Base-by-base conservation (phyloP, 192 early-diverging fungal species). In the Rhizophagus clarus region DNA sequence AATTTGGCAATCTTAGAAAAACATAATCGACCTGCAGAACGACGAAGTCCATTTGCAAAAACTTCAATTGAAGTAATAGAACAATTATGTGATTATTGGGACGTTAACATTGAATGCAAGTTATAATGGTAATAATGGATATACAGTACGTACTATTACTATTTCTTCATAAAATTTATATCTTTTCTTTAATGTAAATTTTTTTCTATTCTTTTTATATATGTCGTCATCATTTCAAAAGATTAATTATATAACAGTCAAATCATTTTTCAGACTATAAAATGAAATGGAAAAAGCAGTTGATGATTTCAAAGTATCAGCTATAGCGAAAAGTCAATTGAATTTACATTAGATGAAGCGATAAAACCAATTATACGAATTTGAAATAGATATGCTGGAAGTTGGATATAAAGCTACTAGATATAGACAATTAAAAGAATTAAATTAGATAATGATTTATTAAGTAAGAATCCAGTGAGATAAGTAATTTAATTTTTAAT, bases 71-170 rank as follows among this genome's bases (percentile, higher is more conserved):
- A 94, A 85, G 88, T 90, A 1, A 88, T 87, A 47, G 93, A 94
- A 68, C 77, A 93, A 20, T 74, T 94, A 45, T 85, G 84, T 42
- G 93, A 93, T 81, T 85, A 88, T 74, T 94, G 93, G 92, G 89
- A 92, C 66, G 85, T 94, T 49, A 84, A 82, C 40, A 85, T 91
- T 28, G 91, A 88, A 66, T 93, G 93, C 91, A 84, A 82, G 85
- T 76, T 40, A 40, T n/a, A n/a, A n/a, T n/a, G n/a, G n/a, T n/a
- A n/a, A n/a, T n/a, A n/a, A n/a, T n/a, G n/a, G n/a, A n/a, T n/a
- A n/a, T n/a, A n/a, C n/a, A n/a, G n/a, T n/a, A n/a, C n/a, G n/a
- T n/a, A n/a, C n/a, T n/a, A n/a, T n/a, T n/a, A n/a, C n/a, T n/a
- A n/a, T n/a, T n/a, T n/a, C n/a, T n/a, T n/a, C n/a, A n/a, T n/a